Evolutionary conservation across 1,139 yeast species (phyloP).

Genomic region (Kodamaea alishanica): DNA sequence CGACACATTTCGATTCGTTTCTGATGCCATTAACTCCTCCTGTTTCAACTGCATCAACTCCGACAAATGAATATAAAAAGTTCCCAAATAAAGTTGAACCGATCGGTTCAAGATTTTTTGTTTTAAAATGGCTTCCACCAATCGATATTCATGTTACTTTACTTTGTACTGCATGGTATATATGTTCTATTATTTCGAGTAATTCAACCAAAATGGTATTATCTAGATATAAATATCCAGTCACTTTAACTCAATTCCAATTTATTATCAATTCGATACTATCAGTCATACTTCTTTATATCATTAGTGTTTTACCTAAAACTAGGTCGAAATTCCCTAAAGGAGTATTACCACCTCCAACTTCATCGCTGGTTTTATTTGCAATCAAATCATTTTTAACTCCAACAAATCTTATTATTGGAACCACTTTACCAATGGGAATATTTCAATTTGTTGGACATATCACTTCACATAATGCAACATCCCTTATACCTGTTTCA

Average conservation of each 20-base stretch:
- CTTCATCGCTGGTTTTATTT: slow-evolving; percentile 18
- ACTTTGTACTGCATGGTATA: slow-evolving; percentile 74
- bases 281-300: slow-evolving; percentile 35
- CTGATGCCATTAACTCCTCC: slow-evolving; percentile 38
- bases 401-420: slow-evolving; percentile 53
- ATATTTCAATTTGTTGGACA: slow-evolving; percentile 88
- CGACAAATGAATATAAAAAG: slow-evolving; percentile 18
- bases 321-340: slow-evolving; percentile 40
- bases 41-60: slow-evolving; percentile 32
- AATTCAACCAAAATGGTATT: slow-evolving; percentile 77
- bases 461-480: slow-evolving; percentile 83
- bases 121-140: slow-evolving; percentile 21
- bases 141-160: slow-evolving; percentile 28
- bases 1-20: slow-evolving; percentile 13
- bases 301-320: slow-evolving; percentile 6
- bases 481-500: slow-evolving; percentile 83
- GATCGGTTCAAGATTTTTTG: neutral
- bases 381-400: slow-evolving; percentile 37
- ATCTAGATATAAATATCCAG: slow-evolving; percentile 67
- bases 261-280: slow-evolving; percentile 63
- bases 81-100: slow-evolving; percentile 2
- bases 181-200: slow-evolving; percentile 74
- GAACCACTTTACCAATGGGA: slow-evolving; percentile 88
- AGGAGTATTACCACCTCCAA: slow-evolving; percentile 50
- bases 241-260: slow-evolving; percentile 82